A percentile compares a stretch with the other conserved stretches of the same genome.
Conservation (phyloP, 331 rosid genomes). For the Telfairia occidentalis region DNA sequence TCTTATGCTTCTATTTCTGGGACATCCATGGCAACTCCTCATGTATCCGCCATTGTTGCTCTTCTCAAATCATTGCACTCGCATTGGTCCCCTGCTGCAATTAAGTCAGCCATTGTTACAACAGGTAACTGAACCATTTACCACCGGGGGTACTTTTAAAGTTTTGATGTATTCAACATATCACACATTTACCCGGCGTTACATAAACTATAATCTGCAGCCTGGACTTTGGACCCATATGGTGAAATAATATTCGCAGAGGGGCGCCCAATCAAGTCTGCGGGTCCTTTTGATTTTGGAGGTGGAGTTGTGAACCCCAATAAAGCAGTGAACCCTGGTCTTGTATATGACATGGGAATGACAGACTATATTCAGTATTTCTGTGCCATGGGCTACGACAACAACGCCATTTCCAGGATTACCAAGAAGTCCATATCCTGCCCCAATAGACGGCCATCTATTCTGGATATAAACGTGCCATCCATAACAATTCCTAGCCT, state of each 20-base stretch:
- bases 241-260: constrained; percentile 28
- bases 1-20: constrained; percentile 27
- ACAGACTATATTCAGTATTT: constrained; percentile 34
- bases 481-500: constrained; percentile 41
- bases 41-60: constrained; percentile 42
- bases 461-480: constrained; percentile 37
- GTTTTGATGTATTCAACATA: constrained; percentile 9
- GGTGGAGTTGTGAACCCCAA: constrained; percentile 49
- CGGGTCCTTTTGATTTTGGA: constrained; percentile 41
- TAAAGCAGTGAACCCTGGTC: constrained; percentile 43
- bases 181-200: background rate
- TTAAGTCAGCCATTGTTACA: constrained; percentile 40
- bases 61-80: constrained; percentile 37
- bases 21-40: constrained; percentile 57
- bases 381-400: constrained; percentile 31
- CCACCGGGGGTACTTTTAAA: background rate
- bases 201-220: constrained; percentile 16
- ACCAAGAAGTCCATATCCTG: constrained; percentile 21
- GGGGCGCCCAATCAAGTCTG: constrained; percentile 34
- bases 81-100: constrained; percentile 48
- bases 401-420: constrained; percentile 26
- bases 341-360: constrained; percentile 34
- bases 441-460: constrained; percentile 22
- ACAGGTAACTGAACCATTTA: constrained; percentile 24
- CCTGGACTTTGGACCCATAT: constrained; percentile 18